Base-by-base conservation (phyloP, 2,329 filamentous ascomycete species). In the Aureobasidium sp. region DNA sequence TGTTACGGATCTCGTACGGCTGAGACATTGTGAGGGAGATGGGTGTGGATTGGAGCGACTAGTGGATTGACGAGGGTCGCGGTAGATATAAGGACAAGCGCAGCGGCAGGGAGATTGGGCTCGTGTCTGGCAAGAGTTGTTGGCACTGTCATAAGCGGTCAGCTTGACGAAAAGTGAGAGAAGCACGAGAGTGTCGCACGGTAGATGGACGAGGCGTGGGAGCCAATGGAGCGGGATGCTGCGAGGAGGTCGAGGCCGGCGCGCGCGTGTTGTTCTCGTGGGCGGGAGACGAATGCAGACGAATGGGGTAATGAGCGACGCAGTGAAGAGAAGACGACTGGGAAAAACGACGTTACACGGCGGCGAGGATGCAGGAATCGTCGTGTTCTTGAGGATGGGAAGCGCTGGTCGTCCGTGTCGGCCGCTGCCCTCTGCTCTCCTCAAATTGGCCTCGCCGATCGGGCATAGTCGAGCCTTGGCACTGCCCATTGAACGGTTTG, bases 1-100 rank as follows among this genome's bases (percentile, higher is more conserved):
- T 85, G 64, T 81, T 81, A 74, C 85, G 83, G 69, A 86, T 80
- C 74, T 87, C 85, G 76, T 87, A 88, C 63, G 84, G 80, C 66
- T 82, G 73, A 70, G 83, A 80, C 82, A 85, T 86, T 67, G 69
- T 77, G 67, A 64, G 44, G 40, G 56, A 7, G 63, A 27, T 27
- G 48, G 15, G 31, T 11, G 47, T 33, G 45, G 37, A 37, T 53
- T 57, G 60, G 39, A 54, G 50, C 35, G 50, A 42, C 37, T 54
- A 57, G 54, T 39, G 57, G n/a, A 15, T 53, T 22, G 19, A 19
- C 31, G 39, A 39, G 29, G 19, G 49, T 39, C 35, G 29, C 40
- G 24, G 22, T 17, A 29, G 31, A 19, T 61, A 47, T 54, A 50
- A 19, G 33, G 19, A 17, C 22, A 17, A 24, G 59, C 15, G 9